Percentiles rank a stretch among this genome's conserved stretches.
Evolutionary conservation across 768 basidiomycete species (phyloP).

Genomic region (Phlegmacium glaucopus): DNA sequence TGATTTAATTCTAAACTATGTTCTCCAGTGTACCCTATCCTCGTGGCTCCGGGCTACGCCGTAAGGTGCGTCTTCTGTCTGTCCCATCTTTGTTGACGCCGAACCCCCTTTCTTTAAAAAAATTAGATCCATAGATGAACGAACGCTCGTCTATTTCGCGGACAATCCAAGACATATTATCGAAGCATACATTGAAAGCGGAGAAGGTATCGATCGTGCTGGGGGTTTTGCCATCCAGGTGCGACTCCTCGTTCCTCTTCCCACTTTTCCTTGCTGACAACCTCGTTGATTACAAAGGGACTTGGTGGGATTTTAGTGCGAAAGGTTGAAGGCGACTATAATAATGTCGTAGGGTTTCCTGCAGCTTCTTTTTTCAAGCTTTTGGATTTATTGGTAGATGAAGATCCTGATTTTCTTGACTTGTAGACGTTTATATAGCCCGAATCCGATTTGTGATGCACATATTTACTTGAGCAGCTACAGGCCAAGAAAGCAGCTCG

Average conservation of each 20-base stretch:
- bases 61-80: constrained; percentile 46
- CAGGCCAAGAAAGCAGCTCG: too few species aligned
- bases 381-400: constrained; percentile 65
- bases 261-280: neutral
- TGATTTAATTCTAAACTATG: neutral
- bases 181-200: constrained; percentile 78
- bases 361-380: constrained; percentile 80
- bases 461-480: too few species aligned
- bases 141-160: constrained; percentile 73
- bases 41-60: constrained; percentile 73
- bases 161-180: constrained; percentile 59
- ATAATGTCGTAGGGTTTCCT: constrained; percentile 93
- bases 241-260: constrained; percentile 13
- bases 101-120: too few species aligned
- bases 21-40: constrained; percentile 64
- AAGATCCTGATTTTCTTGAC: constrained; percentile 72
- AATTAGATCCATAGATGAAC: constrained; percentile 77
- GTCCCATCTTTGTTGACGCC: neutral
- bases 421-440: too few species aligned
- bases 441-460: too few species aligned
- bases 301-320: constrained; percentile 78
- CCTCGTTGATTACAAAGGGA: constrained; percentile 42
- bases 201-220: constrained; percentile 84
- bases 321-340: constrained; percentile 85
- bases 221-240: constrained; percentile 97